Percentiles rank a stretch among this genome's conserved stretches.
Conservation (phyloP, 257 asterid genomes). For the Capsicum chinense region DNA sequence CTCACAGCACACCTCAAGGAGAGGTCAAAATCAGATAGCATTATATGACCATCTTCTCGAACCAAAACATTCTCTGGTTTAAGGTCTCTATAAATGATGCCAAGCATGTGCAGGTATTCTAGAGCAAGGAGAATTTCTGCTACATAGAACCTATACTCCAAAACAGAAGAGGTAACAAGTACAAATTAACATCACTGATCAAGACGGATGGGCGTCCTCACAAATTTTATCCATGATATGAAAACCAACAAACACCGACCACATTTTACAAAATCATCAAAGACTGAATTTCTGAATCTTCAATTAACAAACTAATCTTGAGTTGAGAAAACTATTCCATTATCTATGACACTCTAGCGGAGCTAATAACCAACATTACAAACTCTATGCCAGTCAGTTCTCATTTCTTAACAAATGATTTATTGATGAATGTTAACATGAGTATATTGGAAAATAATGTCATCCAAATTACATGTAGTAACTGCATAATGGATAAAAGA, state of each 20-base stretch:
- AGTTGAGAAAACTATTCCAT: slow-evolving; percentile 13
- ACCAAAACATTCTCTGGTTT: slow-evolving; percentile 71
- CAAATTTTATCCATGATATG: slow-evolving; percentile 12
- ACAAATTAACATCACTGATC: slow-evolving; percentile 19
- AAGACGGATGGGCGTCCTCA: neutral
- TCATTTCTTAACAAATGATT: neutral
- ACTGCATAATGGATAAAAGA: neutral
- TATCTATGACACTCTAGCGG: slow-evolving; percentile 1
- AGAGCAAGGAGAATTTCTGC: slow-evolving; percentile 70
- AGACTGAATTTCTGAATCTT: neutral
- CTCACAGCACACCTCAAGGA: slow-evolving; percentile 61
- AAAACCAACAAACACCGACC: neutral
- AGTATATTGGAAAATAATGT: neutral
- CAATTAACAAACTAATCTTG: neutral
- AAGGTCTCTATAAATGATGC: slow-evolving; percentile 67
- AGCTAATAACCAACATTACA: neutral
- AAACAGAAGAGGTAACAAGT: slow-evolving; percentile 21
- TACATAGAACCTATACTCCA: slow-evolving; percentile 57
- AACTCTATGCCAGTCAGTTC: neutral
- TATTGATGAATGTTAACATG: neutral
- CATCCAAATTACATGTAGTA: neutral
- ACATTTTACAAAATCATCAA: neutral
- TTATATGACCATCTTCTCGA: slow-evolving; percentile 71
- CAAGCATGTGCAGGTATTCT: slow-evolving; percentile 76
- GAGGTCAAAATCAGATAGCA: slow-evolving; percentile 76